phyloP scores from a whole-genome alignment of 176 grass and related monocot species.

The Hyparrhenia diplandra region DNA sequence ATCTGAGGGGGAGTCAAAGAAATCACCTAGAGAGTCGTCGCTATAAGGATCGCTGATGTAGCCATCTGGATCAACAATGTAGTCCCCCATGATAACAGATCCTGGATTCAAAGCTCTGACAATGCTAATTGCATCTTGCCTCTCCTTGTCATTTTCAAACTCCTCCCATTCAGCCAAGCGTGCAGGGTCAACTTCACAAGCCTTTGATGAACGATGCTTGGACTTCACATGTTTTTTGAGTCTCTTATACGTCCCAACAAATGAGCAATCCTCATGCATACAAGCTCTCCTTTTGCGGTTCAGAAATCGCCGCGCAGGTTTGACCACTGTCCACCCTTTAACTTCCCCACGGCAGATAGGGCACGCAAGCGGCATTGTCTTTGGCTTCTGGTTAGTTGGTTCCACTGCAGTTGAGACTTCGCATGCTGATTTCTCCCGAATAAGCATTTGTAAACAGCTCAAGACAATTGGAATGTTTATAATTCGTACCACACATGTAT shows the following conservation, averaged over 20 bases:
- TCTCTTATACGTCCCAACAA: constrained; percentile 56
- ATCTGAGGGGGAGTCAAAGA: neutral
- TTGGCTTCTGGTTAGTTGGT: constrained; percentile 29
- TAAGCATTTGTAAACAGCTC: constrained; percentile 75
- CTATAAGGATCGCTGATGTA: constrained; percentile 8
- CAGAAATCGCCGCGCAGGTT: constrained; percentile 56
- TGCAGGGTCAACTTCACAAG: constrained; percentile 51
- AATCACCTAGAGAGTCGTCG: neutral
- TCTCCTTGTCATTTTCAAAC: constrained; percentile 66
- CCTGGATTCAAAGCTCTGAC: constrained; percentile 69
- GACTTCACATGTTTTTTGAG: constrained; percentile 62
- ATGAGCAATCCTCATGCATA: constrained; percentile 61
- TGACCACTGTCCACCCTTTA: constrained; percentile 81
- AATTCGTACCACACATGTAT: constrained; percentile 84
- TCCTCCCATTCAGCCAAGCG: constrained; percentile 58
- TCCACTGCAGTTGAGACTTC: neutral
- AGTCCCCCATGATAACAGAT: constrained; percentile 55
- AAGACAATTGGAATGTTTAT: constrained; percentile 81
- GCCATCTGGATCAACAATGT: constrained; percentile 63
- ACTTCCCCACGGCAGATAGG: constrained; percentile 80
- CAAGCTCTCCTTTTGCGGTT: constrained; percentile 74
- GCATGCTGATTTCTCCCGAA: constrained; percentile 18
- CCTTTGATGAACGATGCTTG: constrained; percentile 52
- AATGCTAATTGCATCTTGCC: constrained; percentile 76
- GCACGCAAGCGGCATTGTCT: constrained; percentile 54